Conservation (phyloP, 2,329 filamentous ascomycete genomes). For the Akanthomyces muscarius region DNA sequence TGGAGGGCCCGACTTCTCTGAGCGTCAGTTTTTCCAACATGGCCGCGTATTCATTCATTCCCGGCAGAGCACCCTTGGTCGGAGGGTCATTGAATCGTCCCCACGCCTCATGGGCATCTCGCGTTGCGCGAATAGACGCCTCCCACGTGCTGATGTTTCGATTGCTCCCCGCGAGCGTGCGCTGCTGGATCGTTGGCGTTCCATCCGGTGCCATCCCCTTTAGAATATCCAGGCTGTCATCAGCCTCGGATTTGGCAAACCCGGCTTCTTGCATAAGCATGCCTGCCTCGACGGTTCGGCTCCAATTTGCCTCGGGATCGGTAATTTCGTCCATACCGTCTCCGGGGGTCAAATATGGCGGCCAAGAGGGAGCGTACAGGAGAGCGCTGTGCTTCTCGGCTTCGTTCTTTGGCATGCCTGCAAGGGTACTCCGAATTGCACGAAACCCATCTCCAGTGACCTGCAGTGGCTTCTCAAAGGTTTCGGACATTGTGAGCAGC, state of each 20-base stretch:
- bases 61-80: conserved; percentile 31
- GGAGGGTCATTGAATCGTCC: conserved; percentile 41
- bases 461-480: conserved; percentile 45
- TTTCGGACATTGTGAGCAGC: conserved; percentile 49
- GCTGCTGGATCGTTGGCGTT: conserved; percentile 54
- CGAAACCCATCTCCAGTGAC: conserved; percentile 50
- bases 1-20: conserved; percentile 26
- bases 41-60: conserved; percentile 48
- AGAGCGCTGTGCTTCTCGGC: conserved; percentile 46
- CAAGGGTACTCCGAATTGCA: conserved; percentile 50
- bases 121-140: conserved; percentile 53
- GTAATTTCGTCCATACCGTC: conserved; percentile 57
- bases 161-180: conserved; percentile 21
- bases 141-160: conserved; percentile 44
- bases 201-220: conserved; percentile 49
- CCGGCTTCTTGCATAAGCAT: conserved; percentile 54
- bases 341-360: conserved; percentile 53
- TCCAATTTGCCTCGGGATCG: conserved; percentile 48
- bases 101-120: conserved; percentile 61
- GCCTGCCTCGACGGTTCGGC: conserved; percentile 50
- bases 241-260: conserved; percentile 43
- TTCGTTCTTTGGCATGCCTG: conserved; percentile 49
- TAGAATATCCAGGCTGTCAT: conserved; percentile 47
- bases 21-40: conserved; percentile 56
- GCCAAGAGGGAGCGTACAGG: conserved; percentile 53